A percentile compares a stretch with the other conserved stretches of the same genome.
These are phyloP conservation scores for Kodamaea neixiangensis DNA, from an alignment of 805 yeast genomes.

Conservation along the genomic window DNA sequence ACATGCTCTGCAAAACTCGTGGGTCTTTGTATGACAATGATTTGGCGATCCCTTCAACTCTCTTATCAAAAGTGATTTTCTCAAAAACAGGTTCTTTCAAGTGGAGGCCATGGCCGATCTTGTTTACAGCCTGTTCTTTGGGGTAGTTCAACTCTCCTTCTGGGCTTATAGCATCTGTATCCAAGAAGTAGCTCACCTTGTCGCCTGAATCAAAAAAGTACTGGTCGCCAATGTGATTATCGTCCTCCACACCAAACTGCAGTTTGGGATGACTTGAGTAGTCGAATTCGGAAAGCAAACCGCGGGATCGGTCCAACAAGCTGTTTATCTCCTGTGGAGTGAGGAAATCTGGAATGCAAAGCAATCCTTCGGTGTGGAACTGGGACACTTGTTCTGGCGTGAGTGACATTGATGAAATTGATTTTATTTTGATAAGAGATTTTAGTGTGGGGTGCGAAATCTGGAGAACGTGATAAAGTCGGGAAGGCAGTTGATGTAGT, in stretches of 20 bases:
- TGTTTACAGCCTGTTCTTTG: conserved; percentile 62
- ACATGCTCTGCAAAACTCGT: conserved; percentile 74
- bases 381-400: conserved; percentile 50
- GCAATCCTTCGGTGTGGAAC: conserved; percentile 59
- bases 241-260: conserved; percentile 61
- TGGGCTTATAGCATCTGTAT: conserved; percentile 63
- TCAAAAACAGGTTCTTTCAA: conserved; percentile 51
- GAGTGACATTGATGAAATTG: conserved; percentile 20
- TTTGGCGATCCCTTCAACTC: conserved; percentile 52
- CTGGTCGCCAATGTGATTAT: conserved; percentile 68
- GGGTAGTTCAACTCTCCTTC: conserved; percentile 54
- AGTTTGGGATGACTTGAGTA: conserved; percentile 64
- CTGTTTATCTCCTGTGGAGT: conserved; percentile 37
- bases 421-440: neutral
- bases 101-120: conserved; percentile 80
- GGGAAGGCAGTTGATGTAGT: no score
- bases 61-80: conserved; percentile 50
- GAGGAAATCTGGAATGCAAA: conserved; percentile 60
- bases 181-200: conserved; percentile 69
- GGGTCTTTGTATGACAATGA: conserved; percentile 62
- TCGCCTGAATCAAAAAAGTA: conserved; percentile 72
- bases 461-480: neutral
- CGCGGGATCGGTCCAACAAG: conserved; percentile 45
- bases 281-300: conserved; percentile 52
- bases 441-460: neutral